Base-by-base conservation (phyloP, 148 eudicot genomes). In the Vaccinium macrocarpon region DNA sequence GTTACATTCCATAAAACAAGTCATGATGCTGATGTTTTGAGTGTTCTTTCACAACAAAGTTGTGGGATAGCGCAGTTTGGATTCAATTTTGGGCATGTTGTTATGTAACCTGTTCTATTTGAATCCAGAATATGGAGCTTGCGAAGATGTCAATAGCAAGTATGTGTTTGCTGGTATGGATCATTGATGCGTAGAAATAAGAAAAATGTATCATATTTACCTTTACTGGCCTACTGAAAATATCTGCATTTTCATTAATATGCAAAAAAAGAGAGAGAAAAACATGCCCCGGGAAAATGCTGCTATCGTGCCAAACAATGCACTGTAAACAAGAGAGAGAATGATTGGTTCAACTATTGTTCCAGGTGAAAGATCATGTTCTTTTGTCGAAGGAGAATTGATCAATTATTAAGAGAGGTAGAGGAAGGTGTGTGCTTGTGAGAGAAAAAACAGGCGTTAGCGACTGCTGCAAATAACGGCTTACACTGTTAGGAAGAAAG, bases 121-220 rank as follows among this genome's bases (percentile, higher is more conserved):
- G 61, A 79, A 55, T 56, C 81, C 49, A 29, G 14, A 53, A 14
- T 53, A 13, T 53, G 25, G 66, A 56, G 81, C 66, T 79, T 79
- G 81, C 55, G 42, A 18, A 13, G 4, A 13, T 1, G 80, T 15
- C 18, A 25, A 13, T 6, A 79, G 66, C 10, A 9, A 79, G 18
- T 16, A 12, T 51, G 13, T 25, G 64, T 52, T 78, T 73, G n/a
- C 38, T 42, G 74, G 38, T 68, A 11, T n/a, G 79, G 29, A n/a
- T 76, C 3, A 62, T n/a, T 62, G 4, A n/a, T 62, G 68, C n/a
- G 12, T 62, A 8, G 2, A 62, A 11, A 0, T 2, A 0, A n/a
- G 4, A 2, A 21, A 2, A n/a, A 8, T 62, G 12, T n/a, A 62
- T 7, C 15, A 0, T 64, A 25, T 66, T 66, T n/a, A 8, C 8